Evolutionary conservation across 192 early-diverging fungal species (phyloP).

Genomic region (Podila epigama): DNA sequence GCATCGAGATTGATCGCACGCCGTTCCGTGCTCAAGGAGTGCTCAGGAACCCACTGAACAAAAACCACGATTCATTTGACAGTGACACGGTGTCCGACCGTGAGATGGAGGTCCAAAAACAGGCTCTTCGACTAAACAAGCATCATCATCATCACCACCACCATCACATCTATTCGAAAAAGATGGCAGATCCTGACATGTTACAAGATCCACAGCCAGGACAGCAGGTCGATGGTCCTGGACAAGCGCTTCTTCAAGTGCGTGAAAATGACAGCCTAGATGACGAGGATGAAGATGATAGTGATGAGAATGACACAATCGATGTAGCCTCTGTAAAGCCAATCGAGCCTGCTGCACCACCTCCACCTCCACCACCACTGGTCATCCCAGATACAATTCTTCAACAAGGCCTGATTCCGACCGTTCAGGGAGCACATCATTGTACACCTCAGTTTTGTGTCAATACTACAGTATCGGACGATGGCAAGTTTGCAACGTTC

Average conservation of each 20-base stretch:
- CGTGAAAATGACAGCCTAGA: too few species aligned
- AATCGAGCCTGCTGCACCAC: not conserved
- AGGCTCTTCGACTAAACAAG: not conserved
- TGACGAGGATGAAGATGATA: too few species aligned
- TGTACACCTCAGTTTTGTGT: conserved; percentile 41
- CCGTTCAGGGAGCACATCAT: conserved; percentile 26
- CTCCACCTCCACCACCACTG: not conserved
- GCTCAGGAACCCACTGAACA: not conserved
- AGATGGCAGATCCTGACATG: not conserved
- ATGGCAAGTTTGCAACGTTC: conserved; percentile 35
- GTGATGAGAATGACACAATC: too few species aligned
- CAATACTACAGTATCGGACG: conserved; percentile 27
- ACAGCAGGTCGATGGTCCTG: too few species aligned
- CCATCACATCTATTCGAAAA: not conserved
- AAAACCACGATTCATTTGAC: not conserved
- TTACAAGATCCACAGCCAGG: not conserved
- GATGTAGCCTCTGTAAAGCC: too few species aligned
- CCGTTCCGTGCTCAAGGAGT: not conserved
- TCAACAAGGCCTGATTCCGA: conserved; percentile 18
- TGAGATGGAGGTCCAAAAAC: not conserved
- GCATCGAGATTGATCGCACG: not conserved
- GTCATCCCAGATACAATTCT: conserved; percentile 12
- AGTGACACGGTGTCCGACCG: not conserved
- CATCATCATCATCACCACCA: not conserved
- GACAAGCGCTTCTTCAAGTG: too few species aligned